These are phyloP conservation scores for Diaporthe vaccinii DNA, from an alignment of 2,329 filamentous ascomycete species.

Conservation along the genomic window DNA sequence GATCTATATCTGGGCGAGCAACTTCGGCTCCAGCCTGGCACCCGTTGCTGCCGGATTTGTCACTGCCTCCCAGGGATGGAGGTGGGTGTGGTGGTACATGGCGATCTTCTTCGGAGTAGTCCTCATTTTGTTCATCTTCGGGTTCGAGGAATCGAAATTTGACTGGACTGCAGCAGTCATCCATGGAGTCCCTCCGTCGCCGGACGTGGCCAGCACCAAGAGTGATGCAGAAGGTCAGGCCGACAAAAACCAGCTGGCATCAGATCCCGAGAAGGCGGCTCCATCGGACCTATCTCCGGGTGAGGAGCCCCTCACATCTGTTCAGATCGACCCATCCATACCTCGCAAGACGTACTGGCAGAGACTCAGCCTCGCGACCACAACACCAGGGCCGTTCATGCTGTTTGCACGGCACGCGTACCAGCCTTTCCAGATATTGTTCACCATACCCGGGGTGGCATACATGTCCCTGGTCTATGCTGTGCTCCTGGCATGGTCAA, in stretches of 20 bases:
- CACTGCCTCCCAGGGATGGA: slow-evolving; percentile 39
- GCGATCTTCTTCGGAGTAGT: slow-evolving; percentile 39
- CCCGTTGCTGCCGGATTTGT: slow-evolving; percentile 41
- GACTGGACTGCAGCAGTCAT: slow-evolving; percentile 38
- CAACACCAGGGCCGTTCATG: slow-evolving; percentile 36
- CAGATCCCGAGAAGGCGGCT: slow-evolving; percentile 36
- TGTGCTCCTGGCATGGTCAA: slow-evolving; percentile 40
- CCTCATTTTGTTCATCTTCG: slow-evolving; percentile 36
- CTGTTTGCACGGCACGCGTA: slow-evolving; percentile 40
- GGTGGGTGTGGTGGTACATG: slow-evolving; percentile 42
- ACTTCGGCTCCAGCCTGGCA: slow-evolving; percentile 46
- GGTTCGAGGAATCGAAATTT: slow-evolving; percentile 41
- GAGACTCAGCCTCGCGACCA: slow-evolving; percentile 38
- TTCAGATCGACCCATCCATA: slow-evolving; percentile 32
- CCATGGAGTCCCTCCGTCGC: neutral
- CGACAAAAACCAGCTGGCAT: neutral
- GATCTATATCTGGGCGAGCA: slow-evolving; percentile 58
- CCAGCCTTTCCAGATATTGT: slow-evolving; percentile 40
- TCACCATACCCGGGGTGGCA: slow-evolving; percentile 40
- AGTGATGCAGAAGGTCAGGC: neutral
- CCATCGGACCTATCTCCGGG: neutral
- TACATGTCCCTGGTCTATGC: slow-evolving; percentile 42
- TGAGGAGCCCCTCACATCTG: slow-evolving; percentile 1
- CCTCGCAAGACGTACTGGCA: slow-evolving; percentile 40
- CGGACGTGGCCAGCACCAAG: neutral